A percentile compares a stretch with the other conserved stretches of the same genome.
Conservation (phyloP, 2,329 filamentous ascomycete species). For the Paecilomyces formosus region DNA sequence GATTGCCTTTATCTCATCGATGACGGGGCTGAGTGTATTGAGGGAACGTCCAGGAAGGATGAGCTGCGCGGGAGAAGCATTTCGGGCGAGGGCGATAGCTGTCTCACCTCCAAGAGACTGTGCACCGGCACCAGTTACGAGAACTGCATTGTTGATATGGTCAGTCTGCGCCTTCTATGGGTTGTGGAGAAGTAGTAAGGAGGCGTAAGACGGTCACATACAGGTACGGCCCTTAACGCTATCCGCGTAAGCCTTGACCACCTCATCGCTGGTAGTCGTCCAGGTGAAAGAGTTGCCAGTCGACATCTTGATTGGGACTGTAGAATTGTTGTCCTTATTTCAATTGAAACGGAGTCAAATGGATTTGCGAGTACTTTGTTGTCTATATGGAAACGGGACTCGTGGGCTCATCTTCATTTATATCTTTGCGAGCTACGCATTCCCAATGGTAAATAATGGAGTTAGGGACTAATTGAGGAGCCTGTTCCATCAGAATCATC, state of each 20-base stretch:
- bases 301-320: background rate
- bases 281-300: background rate
- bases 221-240: background rate
- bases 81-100: slow-evolving; percentile 9
- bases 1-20: slow-evolving; percentile 9
- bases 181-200: background rate
- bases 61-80: slow-evolving; percentile 9
- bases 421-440: background rate
- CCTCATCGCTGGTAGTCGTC: background rate
- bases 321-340: background rate
- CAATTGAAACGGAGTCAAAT: background rate
- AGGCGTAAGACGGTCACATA: background rate
- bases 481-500: background rate
- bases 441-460: background rate
- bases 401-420: background rate
- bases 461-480: background rate
- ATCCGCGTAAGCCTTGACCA: background rate
- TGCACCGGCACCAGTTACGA: slow-evolving; percentile 13
- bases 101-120: slow-evolving; percentile 12
- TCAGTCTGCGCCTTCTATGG: background rate
- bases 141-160: background rate
- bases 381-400: background rate
- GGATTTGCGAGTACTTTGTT: background rate
- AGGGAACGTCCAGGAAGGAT: slow-evolving; percentile 13
- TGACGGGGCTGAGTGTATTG: slow-evolving; percentile 10